Evolutionary conservation across 192 early-diverging fungal genomes (phyloP), one percentile per base, ranked within the genome.

Genomic region (Coemansia sp.): DNA sequence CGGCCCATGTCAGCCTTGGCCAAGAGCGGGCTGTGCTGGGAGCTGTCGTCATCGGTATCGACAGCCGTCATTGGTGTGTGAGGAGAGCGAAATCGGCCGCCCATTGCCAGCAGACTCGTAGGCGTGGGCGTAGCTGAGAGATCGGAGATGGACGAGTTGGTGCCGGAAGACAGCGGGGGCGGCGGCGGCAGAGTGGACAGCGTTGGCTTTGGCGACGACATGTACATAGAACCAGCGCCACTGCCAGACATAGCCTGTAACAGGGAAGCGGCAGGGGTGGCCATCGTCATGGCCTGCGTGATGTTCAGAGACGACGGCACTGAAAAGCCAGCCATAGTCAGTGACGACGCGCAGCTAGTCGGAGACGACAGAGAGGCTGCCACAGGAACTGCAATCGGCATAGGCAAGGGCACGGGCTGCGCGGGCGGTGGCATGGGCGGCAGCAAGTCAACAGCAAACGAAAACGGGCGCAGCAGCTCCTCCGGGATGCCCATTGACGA

Each of bases 381-480:
- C 3, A 31, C 56, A 58, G 56, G 35, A n/a, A 37, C 27, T 37
- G 17, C 31, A 20, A 58, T n/a, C 31, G 31, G 27, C 56, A 58
- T 17, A 2, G 56, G 56, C 56, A 58, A 24, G 5, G 56, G 47
- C 47, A 49, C 47, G 10, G 32, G 42, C 64, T 20, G 41, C 43
- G n/a, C 38, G 29, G n/a, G 22, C 14, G 24, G 54, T 6, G 64
- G 39, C 27, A 41, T 37, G 31, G 58, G 37, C 45, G 20, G 43
- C 39, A 47, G 15, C 56, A 61, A 22, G 27, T 62, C 57, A 17
- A 24, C 35, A 1, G 73, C 36, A 43, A 81, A 81, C 17, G 78
- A 60, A 32, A 81, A 81, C 31, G 78, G 78, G 22, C 58, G 47
- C 24, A 81, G 42, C 36, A 81, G 46, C 27, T 71, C 69, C 22